Evolutionary conservation across 2,329 filamentous ascomycete genomes (phyloP).

Genomic region (Lachnellula subtilissima): DNA sequence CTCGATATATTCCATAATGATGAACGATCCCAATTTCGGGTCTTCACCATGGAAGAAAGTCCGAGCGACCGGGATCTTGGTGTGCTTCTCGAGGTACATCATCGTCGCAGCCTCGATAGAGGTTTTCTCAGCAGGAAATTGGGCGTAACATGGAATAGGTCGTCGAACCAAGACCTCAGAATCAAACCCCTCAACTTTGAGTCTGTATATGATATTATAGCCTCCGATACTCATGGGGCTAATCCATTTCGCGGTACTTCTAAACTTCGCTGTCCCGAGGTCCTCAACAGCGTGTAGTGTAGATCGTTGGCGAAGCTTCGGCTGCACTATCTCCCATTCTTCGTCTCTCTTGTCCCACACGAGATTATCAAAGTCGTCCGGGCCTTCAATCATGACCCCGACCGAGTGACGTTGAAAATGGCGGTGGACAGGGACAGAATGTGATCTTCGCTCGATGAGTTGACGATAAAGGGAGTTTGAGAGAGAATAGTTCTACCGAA

Average conservation of each 20-base stretch:
- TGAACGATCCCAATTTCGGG: conserved; percentile 30
- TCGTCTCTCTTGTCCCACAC: conserved; percentile 4
- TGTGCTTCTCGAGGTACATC: conserved; percentile 17
- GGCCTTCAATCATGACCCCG: neutral
- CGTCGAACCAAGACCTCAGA: conserved; percentile 7
- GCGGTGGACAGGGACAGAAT: conserved; percentile 2
- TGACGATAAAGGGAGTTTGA: neutral
- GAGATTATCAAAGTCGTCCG: conserved; percentile 1
- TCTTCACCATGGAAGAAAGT: conserved; percentile 22
- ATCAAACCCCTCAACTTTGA: neutral
- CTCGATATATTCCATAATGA: conserved; percentile 32
- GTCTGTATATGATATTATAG: conserved; percentile 5
- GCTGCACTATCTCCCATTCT: neutral
- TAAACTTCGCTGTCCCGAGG: neutral
- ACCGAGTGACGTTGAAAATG: conserved; percentile 5
- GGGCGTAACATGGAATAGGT: conserved; percentile 29
- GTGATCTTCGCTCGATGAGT: too few relatives aligned
- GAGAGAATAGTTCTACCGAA: conserved; percentile 9
- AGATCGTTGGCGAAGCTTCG: neutral
- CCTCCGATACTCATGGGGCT: neutral
- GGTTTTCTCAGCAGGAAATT: conserved; percentile 27
- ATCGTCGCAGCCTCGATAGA: conserved; percentile 27
- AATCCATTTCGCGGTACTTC: neutral
- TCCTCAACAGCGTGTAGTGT: neutral
- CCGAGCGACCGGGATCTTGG: conserved; percentile 24